Evolutionary conservation across 495 filamentous ascomycete species (phyloP), one percentile per base, ranked within the genome.

Genomic region (Poronia punctata): DNA sequence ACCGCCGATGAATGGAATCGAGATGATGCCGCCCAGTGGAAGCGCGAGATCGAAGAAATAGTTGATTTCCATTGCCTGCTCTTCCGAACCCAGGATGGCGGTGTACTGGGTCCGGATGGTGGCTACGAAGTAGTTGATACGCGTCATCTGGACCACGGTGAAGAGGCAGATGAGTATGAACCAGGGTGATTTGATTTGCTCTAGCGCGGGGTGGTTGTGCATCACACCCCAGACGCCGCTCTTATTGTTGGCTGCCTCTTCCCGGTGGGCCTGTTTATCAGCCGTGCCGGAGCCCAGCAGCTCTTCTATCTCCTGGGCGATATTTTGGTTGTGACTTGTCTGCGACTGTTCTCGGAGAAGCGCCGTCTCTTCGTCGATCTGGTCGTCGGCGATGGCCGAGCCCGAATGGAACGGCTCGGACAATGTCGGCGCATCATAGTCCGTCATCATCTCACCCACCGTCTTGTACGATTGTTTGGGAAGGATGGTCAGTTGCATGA

Each of bases 71-170:
- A 76, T 67, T 0, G 89, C 84, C 28, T 71, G 68, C 0, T 57
- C 53, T 35, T 64, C 62, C 7, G 72, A 73, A 17, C 60, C 61
- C n/a, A 98, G 74, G 7, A 98, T 71, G 52, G 79, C 79, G 26
- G 78, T 74, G 63, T 96, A 96, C 58, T 98, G 92, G 6, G 79
- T 70, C 14, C 82, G 78, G 45, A 98, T 79, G 2, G 92, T 92
- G 1, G 92, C 88, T 21, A 98, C 86, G 52, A 98, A 98, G 71
- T 88, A 98, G 65, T 97, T 97, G 60, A 96, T 95, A 12, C 90
- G 78, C 0, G 83, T 86, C 89, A 94, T 95, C 60, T 92, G 87
- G 14, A 94, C 61, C 16, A 92, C 72, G 0, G 92, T 95, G 62
- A 96, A 96, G 2, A 86, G 52, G 5, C 85, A 80, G 46, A 96